A percentile compares a stretch with the other conserved stretches of the same genome.
Evolutionary conservation across 331 rosid species (phyloP).

Genomic region (Cydonia oblonga): DNA sequence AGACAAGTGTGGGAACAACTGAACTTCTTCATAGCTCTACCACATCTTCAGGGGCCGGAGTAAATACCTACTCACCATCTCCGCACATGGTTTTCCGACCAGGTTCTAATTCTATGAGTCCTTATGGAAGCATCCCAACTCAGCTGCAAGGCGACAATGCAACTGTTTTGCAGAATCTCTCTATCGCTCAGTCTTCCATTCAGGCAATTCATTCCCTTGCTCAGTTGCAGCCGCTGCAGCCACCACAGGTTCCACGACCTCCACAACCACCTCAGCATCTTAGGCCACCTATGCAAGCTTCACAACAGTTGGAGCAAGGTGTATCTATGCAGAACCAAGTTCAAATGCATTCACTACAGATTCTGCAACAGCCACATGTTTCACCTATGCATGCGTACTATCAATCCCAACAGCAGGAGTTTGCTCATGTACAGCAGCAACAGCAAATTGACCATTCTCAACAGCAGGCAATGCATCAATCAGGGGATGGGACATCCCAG

Average conservation of each 20-base stretch:
- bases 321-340: conserved; percentile 40
- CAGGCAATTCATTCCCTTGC: conserved; percentile 58
- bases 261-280: conserved; percentile 89
- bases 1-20: conserved; percentile 34
- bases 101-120: conserved; percentile 43
- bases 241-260: conserved; percentile 94
- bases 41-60: conserved; percentile 40
- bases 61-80: conserved; percentile 47
- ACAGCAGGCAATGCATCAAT: conserved; percentile 24
- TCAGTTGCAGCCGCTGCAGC: conserved; percentile 94
- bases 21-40: conserved; percentile 49
- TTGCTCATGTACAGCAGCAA: conserved; percentile 35
- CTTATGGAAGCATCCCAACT: conserved; percentile 41
- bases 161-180: conserved; percentile 45
- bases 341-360: conserved; percentile 52
- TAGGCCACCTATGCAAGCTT: conserved; percentile 69
- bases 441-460: conserved; percentile 53
- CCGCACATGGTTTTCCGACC: conserved; percentile 54
- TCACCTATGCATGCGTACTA: conserved; percentile 57
- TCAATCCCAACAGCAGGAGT: conserved; percentile 56
- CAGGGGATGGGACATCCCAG: conserved; percentile 37
- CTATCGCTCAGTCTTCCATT: conserved; percentile 46
- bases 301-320: conserved; percentile 70
- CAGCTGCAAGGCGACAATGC: conserved; percentile 70
- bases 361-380: conserved; percentile 68